These are phyloP conservation scores for Basipetospora chlamydospora DNA, from an alignment of 2,329 filamentous ascomycete genomes.

Conservation along the genomic window DNA sequence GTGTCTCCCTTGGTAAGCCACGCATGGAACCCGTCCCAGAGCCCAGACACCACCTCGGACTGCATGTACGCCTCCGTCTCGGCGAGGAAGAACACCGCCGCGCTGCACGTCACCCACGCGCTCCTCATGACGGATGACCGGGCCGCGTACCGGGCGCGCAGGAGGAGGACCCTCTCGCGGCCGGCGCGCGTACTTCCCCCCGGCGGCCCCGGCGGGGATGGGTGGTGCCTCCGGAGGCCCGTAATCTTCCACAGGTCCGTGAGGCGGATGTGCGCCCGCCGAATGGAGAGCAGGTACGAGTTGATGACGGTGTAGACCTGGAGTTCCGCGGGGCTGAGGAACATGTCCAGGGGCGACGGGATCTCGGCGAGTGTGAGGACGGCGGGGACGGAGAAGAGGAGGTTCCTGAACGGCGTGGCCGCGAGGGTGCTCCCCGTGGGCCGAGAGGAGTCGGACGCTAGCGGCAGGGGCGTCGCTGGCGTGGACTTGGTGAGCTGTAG, in stretches of 20 bases:
- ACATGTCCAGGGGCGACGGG: constrained; percentile 70
- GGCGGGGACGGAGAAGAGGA: constrained; percentile 67
- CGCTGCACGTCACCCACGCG: constrained; percentile 80
- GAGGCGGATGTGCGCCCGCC: constrained; percentile 71
- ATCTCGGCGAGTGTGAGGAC: constrained; percentile 56
- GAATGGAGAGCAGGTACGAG: constrained; percentile 72
- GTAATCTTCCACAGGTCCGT: constrained; percentile 79
- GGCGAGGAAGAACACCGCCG: constrained; percentile 76
- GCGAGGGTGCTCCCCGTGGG: constrained; percentile 21
- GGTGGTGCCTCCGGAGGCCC: constrained; percentile 61
- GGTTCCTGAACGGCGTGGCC: constrained; percentile 55
- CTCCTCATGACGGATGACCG: constrained; percentile 58
- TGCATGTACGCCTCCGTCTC: constrained; percentile 83
- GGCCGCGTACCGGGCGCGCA: constrained; percentile 48
- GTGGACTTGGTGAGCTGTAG: constrained; percentile 45
- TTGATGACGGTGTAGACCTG: constrained; percentile 74
- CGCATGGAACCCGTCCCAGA: constrained; percentile 63
- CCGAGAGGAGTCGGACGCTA: constrained; percentile 17
- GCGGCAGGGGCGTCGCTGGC: constrained; percentile 21
- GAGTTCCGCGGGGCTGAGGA: constrained; percentile 63
- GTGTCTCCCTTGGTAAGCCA: constrained; percentile 44
- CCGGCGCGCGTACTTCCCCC: constrained; percentile 47
- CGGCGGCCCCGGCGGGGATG: constrained; percentile 52
- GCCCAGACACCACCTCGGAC: constrained; percentile 68
- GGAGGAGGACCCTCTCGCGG: constrained; percentile 41